Conservation (phyloP, 495 filamentous ascomycete species). For the Lasiosphaeria miniovina region DNA sequence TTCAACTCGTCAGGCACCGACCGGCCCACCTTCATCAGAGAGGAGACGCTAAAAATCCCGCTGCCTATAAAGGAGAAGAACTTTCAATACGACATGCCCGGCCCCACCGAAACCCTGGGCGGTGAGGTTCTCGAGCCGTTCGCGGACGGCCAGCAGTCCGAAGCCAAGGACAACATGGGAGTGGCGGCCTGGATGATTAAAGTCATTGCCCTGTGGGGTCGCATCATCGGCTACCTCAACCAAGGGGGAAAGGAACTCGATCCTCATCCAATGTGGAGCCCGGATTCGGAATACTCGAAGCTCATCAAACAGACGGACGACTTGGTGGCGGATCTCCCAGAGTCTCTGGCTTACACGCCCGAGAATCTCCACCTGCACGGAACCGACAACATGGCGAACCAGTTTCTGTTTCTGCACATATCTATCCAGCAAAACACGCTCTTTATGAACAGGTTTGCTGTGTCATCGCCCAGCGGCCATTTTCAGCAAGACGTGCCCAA, state of each 20-base stretch:
- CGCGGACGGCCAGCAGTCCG: constrained; percentile 56
- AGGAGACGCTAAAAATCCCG: constrained; percentile 84
- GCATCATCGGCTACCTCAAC: constrained; percentile 85
- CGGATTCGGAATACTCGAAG: constrained; percentile 67
- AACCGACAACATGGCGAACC: constrained; percentile 79
- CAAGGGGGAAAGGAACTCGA: constrained; percentile 85
- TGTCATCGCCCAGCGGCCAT: constrained; percentile 65
- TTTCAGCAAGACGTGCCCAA: constrained; percentile 74
- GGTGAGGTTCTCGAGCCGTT: constrained; percentile 68
- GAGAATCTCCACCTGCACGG: constrained; percentile 86
- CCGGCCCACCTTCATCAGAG: constrained; percentile 85
- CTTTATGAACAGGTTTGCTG: constrained; percentile 85
- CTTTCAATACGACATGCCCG: constrained; percentile 87
- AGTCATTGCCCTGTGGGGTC: constrained; percentile 82
- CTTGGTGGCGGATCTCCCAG: constrained; percentile 68
- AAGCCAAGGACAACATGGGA: constrained; percentile 85
- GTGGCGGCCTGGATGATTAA: constrained; percentile 90
- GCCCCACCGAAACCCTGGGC: constrained; percentile 79
- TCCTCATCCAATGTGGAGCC: constrained; percentile 72
- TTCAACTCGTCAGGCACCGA: constrained; percentile 97
- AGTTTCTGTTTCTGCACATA: constrained; percentile 93
- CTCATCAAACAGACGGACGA: constrained; percentile 70
- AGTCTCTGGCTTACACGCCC: constrained; percentile 63
- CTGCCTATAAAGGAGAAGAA: constrained; percentile 87
- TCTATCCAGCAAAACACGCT: constrained; percentile 83